Conservation (phyloP, 2,329 filamentous ascomycete species). For the Harringtonia aguacate region DNA sequence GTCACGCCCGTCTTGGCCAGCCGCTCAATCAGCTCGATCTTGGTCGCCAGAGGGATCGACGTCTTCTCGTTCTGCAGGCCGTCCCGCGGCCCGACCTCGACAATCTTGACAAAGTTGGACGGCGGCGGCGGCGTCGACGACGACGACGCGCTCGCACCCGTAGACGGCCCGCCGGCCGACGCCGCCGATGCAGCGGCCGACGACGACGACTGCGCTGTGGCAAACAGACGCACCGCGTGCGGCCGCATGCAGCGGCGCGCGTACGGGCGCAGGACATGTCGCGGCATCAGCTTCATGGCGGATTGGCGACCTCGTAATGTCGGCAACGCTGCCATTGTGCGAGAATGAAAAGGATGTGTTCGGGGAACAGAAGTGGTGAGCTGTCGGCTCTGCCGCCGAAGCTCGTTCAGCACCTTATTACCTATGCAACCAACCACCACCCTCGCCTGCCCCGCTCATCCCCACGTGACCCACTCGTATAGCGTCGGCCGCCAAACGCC, state of each 20-base stretch:
- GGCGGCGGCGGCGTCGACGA: background rate
- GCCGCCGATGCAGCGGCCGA: background rate
- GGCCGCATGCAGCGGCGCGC: conserved; percentile 1
- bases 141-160: too few species aligned
- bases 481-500: too few species aligned
- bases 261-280: background rate
- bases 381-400: too few species aligned
- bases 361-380: too few species aligned
- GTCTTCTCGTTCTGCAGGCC: conserved; percentile 80
- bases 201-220: conserved; percentile 1
- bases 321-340: too few species aligned
- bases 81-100: conserved; percentile 78
- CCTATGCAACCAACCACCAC: too few species aligned
- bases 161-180: background rate
- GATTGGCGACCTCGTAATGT: background rate
- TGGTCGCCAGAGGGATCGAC: conserved; percentile 58
- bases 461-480: too few species aligned
- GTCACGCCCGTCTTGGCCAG: conserved; percentile 57
- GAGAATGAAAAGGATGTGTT: background rate
- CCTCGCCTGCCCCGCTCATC: too few species aligned
- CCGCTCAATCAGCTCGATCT: conserved; percentile 64
- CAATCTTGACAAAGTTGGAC: conserved; percentile 32
- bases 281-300: background rate
- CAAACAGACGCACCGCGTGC: background rate
- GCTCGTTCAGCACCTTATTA: too few species aligned